Percentiles rank a stretch among this genome's conserved stretches.
phyloP scores from a whole-genome alignment of 2,329 filamentous ascomycete genomes.

The Pseudogymnoascus sp. region DNA sequence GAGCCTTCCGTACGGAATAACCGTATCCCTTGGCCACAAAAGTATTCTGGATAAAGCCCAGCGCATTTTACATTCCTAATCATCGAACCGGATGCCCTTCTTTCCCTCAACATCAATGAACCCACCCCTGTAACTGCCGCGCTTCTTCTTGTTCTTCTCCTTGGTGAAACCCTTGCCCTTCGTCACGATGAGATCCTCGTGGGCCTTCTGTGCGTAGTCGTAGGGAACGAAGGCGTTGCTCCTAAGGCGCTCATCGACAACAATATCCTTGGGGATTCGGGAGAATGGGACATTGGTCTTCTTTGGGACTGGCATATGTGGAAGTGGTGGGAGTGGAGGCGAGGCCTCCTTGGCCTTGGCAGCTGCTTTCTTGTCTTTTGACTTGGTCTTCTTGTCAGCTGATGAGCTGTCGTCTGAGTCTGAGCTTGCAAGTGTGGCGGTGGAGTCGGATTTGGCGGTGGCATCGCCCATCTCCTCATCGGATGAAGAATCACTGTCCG shows the following conservation, averaged over 20 bases:
- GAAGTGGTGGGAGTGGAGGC: conserved; percentile 20
- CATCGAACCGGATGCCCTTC: conserved; percentile 91
- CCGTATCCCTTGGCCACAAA: conserved; percentile 1
- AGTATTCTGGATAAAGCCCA: conserved; percentile 2
- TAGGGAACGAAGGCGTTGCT: conserved; percentile 79
- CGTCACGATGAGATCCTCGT: conserved; percentile 80
- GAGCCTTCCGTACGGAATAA: neutral
- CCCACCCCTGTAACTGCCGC: conserved; percentile 83
- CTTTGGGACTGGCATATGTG: conserved; percentile 30
- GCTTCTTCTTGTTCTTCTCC: conserved; percentile 99
- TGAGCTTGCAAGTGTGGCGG: conserved; percentile 42
- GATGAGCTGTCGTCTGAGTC: conserved; percentile 12
- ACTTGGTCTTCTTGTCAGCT: conserved; percentile 14
- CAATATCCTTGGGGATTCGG: conserved; percentile 60
- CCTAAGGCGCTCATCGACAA: conserved; percentile 58
- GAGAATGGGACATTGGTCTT: conserved; percentile 63
- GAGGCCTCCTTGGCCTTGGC: conserved; percentile 25
- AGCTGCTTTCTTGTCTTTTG: neutral
- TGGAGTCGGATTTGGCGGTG: conserved; percentile 31
- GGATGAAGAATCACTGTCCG: conserved; percentile 31
- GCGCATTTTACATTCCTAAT: conserved; percentile 39
- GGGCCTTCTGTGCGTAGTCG: conserved; percentile 81
- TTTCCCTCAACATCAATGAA: conserved; percentile 72
- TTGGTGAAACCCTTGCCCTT: conserved; percentile 97
- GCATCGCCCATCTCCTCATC: conserved; percentile 24